These are phyloP conservation scores for Phoenix dactylifera DNA, from an alignment of 176 grass and related monocot species.

Conservation along the genomic window DNA sequence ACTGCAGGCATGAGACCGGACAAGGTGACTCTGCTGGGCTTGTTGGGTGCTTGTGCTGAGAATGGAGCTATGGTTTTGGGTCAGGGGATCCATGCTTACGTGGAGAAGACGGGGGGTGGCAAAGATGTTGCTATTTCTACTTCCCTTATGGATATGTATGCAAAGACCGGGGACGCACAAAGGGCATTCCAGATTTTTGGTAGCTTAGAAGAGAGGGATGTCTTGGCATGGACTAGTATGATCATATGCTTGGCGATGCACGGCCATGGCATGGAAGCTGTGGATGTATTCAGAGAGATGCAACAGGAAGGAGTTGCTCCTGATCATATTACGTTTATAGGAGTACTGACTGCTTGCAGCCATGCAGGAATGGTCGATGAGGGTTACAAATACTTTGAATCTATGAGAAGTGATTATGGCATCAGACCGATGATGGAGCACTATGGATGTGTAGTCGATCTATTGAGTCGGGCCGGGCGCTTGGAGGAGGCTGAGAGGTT, in stretches of 20 bases:
- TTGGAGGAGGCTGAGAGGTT: not conserved
- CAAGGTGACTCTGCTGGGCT: constrained; percentile 31
- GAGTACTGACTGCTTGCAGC: constrained; percentile 5
- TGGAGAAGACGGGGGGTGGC: constrained; percentile 29
- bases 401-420: not conserved
- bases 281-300: constrained; percentile 14
- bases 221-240: constrained; percentile 34
- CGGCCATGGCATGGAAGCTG: constrained; percentile 21
- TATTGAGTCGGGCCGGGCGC: constrained; percentile 1
- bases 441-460: constrained; percentile 1
- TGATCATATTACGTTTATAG: constrained; percentile 3
- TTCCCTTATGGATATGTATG: constrained; percentile 37
- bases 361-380: constrained; percentile 11
- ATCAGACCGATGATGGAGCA: not conserved
- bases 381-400: not conserved
- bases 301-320: not conserved
- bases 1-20: constrained; percentile 13
- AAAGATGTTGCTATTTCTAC: constrained; percentile 24
- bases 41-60: constrained; percentile 19
- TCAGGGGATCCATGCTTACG: constrained; percentile 19
- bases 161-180: constrained; percentile 20
- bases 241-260: constrained; percentile 32
- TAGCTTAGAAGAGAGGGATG: constrained; percentile 20
- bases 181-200: constrained; percentile 21
- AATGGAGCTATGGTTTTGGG: constrained; percentile 16